Base-by-base conservation (phyloP, 345 rosid species). In the Turritis glabra region DNA sequence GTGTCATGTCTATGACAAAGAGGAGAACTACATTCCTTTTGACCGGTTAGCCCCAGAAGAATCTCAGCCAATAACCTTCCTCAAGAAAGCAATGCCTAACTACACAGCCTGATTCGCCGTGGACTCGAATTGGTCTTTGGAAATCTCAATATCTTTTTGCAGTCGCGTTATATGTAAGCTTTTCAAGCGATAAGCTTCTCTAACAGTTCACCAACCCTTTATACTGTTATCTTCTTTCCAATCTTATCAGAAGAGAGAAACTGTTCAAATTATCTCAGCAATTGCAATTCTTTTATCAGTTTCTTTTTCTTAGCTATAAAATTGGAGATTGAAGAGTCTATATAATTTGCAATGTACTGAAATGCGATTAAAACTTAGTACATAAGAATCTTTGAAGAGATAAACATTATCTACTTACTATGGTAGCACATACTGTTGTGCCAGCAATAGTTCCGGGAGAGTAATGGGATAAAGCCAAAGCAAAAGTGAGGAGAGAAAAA, bases 1-100 rank as follows among this genome's bases (percentile, higher is more conserved):
- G 9, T 93, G 98, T 74, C 98, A 90, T 82, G 88, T 93, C 54
- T 93, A 90, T 54, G 72, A 84, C 58, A 79, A 87, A 84, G 85
- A 88, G 64, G 80, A 82, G 77, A 90, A 93, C 61, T 90, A 89
- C 64, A 40, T 86, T 44, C 77, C 87, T 56, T 93, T 93, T 43
- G 97, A 93, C 59, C 66, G 84, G 72, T 79, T 86, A 77, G 92
- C 90, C 13, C 91, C 92, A 0, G 66, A 86, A 81, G 95, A 90
- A n/a, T 83, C 95, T 46, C 80, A 77, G 48, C 96, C 93, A 19
- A 76, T 92, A 37, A 63, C 83, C 33, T 87, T 88, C 81, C 98
- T 92, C 26, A 90, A 86, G 85, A 82, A 80, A 77, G 75, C 81
- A 75, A 89, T 88, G 95, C 96, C 93, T 38, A 88, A 84, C 80